Evolutionary conservation across 2,329 filamentous ascomycete species (phyloP), one percentile per base, ranked within the genome.

Genomic region (Epichloe amarillans): DNA sequence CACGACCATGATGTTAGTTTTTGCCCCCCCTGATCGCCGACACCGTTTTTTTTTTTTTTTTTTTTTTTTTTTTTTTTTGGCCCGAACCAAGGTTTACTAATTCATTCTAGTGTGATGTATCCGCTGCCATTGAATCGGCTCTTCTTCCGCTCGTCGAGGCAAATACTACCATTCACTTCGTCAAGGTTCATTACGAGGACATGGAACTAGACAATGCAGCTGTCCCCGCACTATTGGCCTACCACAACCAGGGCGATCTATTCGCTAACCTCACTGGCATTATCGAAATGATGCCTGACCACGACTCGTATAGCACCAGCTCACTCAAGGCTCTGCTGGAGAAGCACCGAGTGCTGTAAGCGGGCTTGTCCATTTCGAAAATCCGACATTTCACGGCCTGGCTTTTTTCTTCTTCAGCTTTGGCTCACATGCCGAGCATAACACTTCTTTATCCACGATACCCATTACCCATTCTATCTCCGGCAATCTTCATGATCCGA

Each of bases 181-280:
- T 97, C 70, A 94, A 91, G 70, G 79, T 97, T 46, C 84, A 95
- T 67, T 88, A 88, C 64, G 83, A 86, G 55, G 90, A 95, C 52
- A 94, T 95, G 38, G 90, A 97, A 65, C 95, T 97, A 74, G 88
- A 96, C 64, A 81, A 86, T 52, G 86, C 89, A 35, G 84, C 84
- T 44, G 86, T 95, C 2, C 93, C 93, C 0, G 88, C 93, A 4
- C 74, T 97, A 38, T 74, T 97, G 46, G 91, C 87, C 11, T 98
- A 98, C 72, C 83, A 83, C 52, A 87, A 84, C 60, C 80, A 84
- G 62, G 90, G 89, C 49, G 90, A 97, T 56, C 82, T 96, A 56
- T 89, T 97, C 60, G 87, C 88, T 56, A 94, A 90, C 60, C 73
- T 97, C 49, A 87, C 93, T 0, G 90, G 91, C 50, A 76, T 97